phyloP scores from a whole-genome alignment of 2,329 filamentous ascomycete genomes.

The Aureobasidium sp. region DNA sequence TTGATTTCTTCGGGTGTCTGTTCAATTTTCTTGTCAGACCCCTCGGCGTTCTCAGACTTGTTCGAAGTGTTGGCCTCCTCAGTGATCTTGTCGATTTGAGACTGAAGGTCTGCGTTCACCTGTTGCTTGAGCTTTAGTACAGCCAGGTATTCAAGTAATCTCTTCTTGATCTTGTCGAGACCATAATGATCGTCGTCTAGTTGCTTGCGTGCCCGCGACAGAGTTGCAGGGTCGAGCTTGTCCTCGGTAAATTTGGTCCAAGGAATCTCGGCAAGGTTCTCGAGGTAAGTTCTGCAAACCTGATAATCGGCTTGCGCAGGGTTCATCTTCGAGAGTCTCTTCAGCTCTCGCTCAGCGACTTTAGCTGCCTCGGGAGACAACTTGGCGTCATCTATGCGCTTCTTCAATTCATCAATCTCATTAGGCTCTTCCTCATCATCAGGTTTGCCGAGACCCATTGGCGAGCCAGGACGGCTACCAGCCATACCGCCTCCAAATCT shows the following conservation, averaged over 20 bases:
- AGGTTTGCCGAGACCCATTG: slow-evolving; percentile 38
- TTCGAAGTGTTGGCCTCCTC: slow-evolving; percentile 32
- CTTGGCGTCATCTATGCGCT: slow-evolving; percentile 73
- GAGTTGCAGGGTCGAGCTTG: slow-evolving; percentile 71
- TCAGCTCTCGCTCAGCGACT: slow-evolving; percentile 83
- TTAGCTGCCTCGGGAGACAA: slow-evolving; percentile 80
- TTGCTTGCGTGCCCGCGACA: slow-evolving; percentile 75
- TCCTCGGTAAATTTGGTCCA: slow-evolving; percentile 84
- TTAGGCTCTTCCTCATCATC: slow-evolving; percentile 73
- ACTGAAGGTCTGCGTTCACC: slow-evolving; percentile 74
- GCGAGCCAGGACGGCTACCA: slow-evolving; percentile 21
- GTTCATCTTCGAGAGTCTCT: slow-evolving; percentile 87
- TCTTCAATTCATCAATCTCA: slow-evolving; percentile 85
- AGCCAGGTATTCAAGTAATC: slow-evolving; percentile 87
- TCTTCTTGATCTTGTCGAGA: slow-evolving; percentile 93
- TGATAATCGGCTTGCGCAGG: slow-evolving; percentile 94
- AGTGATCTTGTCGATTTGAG: slow-evolving; percentile 58
- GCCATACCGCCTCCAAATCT: slow-evolving; percentile 26
- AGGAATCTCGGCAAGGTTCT: slow-evolving; percentile 88
- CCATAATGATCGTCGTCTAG: slow-evolving; percentile 96
- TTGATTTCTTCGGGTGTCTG: slow-evolving; percentile 55
- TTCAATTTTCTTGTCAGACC: slow-evolving; percentile 31
- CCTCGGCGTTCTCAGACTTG: slow-evolving; percentile 23
- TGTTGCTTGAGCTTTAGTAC: slow-evolving; percentile 93
- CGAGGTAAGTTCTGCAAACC: slow-evolving; percentile 85